Base-by-base conservation (phyloP, 2,329 filamentous ascomycete species). In the Penicillium polonicum region DNA sequence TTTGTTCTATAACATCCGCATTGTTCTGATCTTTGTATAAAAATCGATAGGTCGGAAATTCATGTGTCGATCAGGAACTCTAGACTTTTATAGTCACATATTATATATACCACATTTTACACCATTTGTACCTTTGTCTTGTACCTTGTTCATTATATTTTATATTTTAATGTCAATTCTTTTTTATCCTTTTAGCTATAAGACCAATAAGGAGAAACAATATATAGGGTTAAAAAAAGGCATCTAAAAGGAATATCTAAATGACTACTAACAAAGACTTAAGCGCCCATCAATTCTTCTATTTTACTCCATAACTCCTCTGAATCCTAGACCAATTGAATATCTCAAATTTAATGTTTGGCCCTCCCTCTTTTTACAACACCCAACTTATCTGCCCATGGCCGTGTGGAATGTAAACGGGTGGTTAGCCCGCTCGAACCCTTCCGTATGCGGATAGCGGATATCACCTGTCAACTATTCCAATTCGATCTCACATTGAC, bases 401-500 rank as follows among this genome's bases (percentile, higher is more conserved):
- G 42, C 13, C 21, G 49, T 52, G 50, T 52, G 50, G 41, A 46
- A 52, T 46, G 50, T 33, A 13, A 5, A 33, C 31, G 31, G 31
- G 31, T 44, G 35, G 35, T 21, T 21, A 23, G 10, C 15, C 35
- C 21, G 23, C 35, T 27, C 33, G 15, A 25, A 42, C 38, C 49
- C 38, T 42, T 52, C 51, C 42, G 51, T 53, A 25, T 53, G 39
- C 51, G 51, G 51, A 31, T 39, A 48, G 21, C 41, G 5, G 12
- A 39, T 39, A 13, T 46, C 23, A 56, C 35, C 41, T 51, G 48
- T 56, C 46, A 52, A 53, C 51, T 48, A 12, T 51, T 43, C 7
- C 5, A 49, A 55, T 50, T n/a, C 21, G 45, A 55, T 39, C 42
- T 57, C 55, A 46, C 27, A 39, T 46, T 27, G 25, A 50, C 38